Evolutionary conservation across 345 rosid species (phyloP), one percentile per base, ranked within the genome.

Genomic region (Euphorbia lathyris): DNA sequence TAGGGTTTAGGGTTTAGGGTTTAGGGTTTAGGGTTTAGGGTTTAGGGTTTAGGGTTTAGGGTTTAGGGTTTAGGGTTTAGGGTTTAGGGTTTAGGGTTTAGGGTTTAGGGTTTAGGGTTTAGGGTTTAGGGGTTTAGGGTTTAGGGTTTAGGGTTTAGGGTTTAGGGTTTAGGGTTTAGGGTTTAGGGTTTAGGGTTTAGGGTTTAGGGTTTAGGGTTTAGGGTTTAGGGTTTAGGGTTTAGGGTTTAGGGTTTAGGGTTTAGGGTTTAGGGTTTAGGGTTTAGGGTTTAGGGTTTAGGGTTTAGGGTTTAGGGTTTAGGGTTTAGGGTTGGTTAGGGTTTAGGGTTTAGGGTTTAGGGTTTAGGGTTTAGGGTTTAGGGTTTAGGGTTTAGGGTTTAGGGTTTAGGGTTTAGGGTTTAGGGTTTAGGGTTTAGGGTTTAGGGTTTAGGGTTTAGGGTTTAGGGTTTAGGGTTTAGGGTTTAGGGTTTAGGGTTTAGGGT

Each of bases 21-120:
- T 67, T 67, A 51, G 71, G 71, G 71, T 67, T 67, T 67, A 67
- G 71, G 61, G 71, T 67, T 67, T 67, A 67, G 61, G 71, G 45
- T 66, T 67, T 50, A 55, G 71, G 58, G 58, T n/a, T 51, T 29
- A 20, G 48, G 59, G 27, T 55, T 67, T 30, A 22, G 71, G 71
- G 25, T 52, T 50, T 51, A 26, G 57, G 71, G 61, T 52, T 67
- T 67, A 23, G 62, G 71, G 71, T 52, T 67, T 67, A 29, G 62
- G 58, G 70, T 47, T 67, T 51, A 29, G 48, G 71, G 61, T 52
- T 67, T 67, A 51, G 61, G 59, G 71, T 51, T 51, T 67, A 29
- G 43, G 59, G 61, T 32, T 67, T 67, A 29, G 61, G 62, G 45
- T 52, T 67, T 29, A n/a, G 48, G 71, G 70, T 50, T 50, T 50